Conservation (phyloP, 2,329 filamentous ascomycete genomes). For the Hawksworthiomyces lignivorus region DNA sequence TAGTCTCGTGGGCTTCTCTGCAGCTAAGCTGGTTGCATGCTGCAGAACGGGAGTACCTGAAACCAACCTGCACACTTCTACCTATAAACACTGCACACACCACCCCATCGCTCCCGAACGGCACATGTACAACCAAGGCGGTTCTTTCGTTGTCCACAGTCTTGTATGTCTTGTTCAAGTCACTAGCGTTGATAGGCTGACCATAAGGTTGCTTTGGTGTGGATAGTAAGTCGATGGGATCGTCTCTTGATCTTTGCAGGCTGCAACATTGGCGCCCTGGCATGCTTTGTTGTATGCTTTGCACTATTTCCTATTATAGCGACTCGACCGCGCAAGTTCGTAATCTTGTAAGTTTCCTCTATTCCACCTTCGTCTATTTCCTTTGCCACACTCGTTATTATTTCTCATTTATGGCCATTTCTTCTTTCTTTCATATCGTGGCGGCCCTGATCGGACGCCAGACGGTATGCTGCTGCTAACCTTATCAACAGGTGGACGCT, state of each 20-base stretch:
- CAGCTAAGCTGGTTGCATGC: slow-evolving; percentile 24
- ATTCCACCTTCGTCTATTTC: too few species aligned
- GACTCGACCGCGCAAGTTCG: slow-evolving; percentile 84
- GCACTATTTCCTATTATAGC: slow-evolving; percentile 78
- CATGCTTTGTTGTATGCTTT: slow-evolving; percentile 91
- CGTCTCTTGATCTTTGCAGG: slow-evolving; percentile 84
- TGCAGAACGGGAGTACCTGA: slow-evolving; percentile 34
- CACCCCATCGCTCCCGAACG: too few species aligned
- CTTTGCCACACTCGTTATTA: too few species aligned
- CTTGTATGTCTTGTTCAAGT: background rate
- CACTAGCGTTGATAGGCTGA: slow-evolving; percentile 12
- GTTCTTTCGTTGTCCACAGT: background rate
- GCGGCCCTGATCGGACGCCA: too few species aligned
- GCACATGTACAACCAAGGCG: too few species aligned
- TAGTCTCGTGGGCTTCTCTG: too few species aligned
- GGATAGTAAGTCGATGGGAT: slow-evolving; percentile 90
- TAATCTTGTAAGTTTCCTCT: slow-evolving; percentile 73
- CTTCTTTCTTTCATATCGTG: background rate
- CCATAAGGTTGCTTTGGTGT: slow-evolving; percentile 20
- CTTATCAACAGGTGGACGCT: slow-evolving; percentile 72
- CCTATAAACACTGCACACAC: too few species aligned
- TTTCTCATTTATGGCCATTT: slow-evolving; percentile 7
- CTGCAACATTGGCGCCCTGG: slow-evolving; percentile 81
- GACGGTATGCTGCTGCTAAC: too few species aligned
- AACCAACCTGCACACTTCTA: too few species aligned